Evolutionary conservation across 352 stramenopile species (phyloP), one percentile per base, ranked within the genome.

Genomic region (Thraustochytrium sp.): DNA sequence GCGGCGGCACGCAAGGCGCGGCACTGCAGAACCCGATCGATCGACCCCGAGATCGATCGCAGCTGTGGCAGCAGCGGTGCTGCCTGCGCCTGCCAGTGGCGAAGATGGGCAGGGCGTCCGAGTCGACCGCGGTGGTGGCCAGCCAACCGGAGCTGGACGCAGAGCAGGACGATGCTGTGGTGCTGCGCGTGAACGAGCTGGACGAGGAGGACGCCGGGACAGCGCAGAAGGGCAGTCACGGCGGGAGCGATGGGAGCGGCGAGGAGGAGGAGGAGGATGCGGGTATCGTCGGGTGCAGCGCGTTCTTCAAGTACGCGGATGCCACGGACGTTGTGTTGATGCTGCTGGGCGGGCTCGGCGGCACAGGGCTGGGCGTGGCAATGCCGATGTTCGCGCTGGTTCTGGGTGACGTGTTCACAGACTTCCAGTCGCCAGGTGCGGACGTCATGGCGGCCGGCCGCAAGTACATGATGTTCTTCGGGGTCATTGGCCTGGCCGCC

Each of bases 291-390:
- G 36, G 59, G 16, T 18, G 9, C 40, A 21, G 21, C 59, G 31
- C 42, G 26, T 72, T 89, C 91, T 53, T 87, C 84, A 29, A 83
- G 87, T 61, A 87, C 73, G 31, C 86, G 63, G 29, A 90, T 84
- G 40, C 86, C 75, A 13, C 82, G 82, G 62, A 86, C 85, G 82
- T 89, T 46, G 2, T 85, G 46, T 44, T 74, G 68, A 86, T 93
- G 90, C 42, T 92, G 89, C 46, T 88, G 86, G n/a, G 84, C 36
- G 78, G 89, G 82, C 5, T 86, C 3, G 31, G 74, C 2, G 54
- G 48, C 5, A 61, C 73, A 13, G 78, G 55, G 2, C 36, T 82
- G 26, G 80, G 73, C 49, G 51, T 38, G 5, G 59, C 68, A 0
- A 40, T 86, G 40, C 76, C 76, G 11, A 74, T 86, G 13, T 65